Conservation (phyloP, 2,329 filamentous ascomycete genomes). For the Septoria petroselini region DNA sequence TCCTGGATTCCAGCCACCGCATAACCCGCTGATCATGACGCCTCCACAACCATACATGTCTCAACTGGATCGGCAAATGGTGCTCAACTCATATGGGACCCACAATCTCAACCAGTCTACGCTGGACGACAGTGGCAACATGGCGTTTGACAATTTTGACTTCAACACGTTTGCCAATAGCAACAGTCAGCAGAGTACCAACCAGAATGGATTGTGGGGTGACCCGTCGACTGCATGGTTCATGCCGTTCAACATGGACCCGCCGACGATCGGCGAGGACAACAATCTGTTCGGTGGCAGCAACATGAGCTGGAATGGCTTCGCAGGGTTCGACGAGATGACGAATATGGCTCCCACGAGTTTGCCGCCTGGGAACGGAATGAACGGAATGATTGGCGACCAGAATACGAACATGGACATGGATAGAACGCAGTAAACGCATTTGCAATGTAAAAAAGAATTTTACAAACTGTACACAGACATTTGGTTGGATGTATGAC, state of each 20-base stretch:
- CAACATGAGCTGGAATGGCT: constrained; percentile 35
- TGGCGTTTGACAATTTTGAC: constrained; percentile 30
- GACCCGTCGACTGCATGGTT: constrained; percentile 72
- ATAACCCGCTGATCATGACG: constrained; percentile 34
- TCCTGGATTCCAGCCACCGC: constrained; percentile 31
- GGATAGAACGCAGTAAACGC: neutral
- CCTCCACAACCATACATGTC: constrained; percentile 52
- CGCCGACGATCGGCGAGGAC: constrained; percentile 51
- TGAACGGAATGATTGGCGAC: constrained; percentile 6
- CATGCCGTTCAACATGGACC: constrained; percentile 87
- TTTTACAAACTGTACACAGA: too few species aligned
- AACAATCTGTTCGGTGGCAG: constrained; percentile 32
- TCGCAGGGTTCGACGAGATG: constrained; percentile 31
- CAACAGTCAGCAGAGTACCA: constrained; percentile 11
- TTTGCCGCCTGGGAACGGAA: constrained; percentile 24
- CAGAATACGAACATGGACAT: constrained; percentile 8
- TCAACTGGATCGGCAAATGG: constrained; percentile 71
- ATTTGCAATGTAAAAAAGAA: too few species aligned
- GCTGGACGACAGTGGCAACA: constrained; percentile 18
- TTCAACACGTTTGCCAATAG: constrained; percentile 26
- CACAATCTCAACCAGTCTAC: constrained; percentile 17
- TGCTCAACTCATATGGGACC: constrained; percentile 66
- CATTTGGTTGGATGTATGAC: too few species aligned
- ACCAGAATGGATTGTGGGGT: constrained; percentile 31
- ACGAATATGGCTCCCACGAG: constrained; percentile 24